phyloP scores from a whole-genome alignment of 495 filamentous ascomycete genomes.

The Antarctomyces pellizariae region DNA sequence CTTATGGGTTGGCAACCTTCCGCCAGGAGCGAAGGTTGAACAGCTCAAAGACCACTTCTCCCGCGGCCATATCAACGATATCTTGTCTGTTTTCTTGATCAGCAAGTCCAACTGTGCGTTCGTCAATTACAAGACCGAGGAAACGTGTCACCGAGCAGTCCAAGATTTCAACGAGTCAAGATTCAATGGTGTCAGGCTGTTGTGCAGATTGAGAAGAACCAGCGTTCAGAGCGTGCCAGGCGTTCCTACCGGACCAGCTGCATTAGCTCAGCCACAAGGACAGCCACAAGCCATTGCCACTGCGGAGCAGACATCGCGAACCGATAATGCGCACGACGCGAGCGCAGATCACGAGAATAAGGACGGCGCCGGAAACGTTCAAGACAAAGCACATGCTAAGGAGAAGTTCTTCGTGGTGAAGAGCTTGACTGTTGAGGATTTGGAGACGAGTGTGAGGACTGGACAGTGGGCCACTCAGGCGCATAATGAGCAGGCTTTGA shows the following conservation, averaged over 20 bases:
- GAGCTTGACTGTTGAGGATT: slow-evolving; percentile 82
- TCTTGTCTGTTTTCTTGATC: slow-evolving; percentile 85
- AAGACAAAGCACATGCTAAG: slow-evolving; percentile 12
- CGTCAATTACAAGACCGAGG: slow-evolving; percentile 80
- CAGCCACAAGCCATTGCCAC: no score
- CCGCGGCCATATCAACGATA: slow-evolving; percentile 45
- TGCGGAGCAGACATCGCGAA: no score
- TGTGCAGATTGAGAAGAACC: slow-evolving; percentile 65
- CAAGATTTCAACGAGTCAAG: slow-evolving; percentile 73
- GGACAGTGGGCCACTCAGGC: slow-evolving; percentile 87
- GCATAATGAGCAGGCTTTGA: slow-evolving; percentile 71
- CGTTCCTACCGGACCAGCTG: slow-evolving; percentile 29
- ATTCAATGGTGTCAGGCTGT: slow-evolving; percentile 71
- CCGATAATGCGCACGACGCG: no score
- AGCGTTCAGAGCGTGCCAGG: slow-evolving; percentile 24
- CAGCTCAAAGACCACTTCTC: slow-evolving; percentile 83
- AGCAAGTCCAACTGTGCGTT: slow-evolving; percentile 97
- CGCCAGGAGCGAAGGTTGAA: slow-evolving; percentile 53
- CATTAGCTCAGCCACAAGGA: slow-evolving; percentile 11
- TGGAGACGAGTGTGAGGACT: slow-evolving; percentile 72
- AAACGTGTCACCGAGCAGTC: slow-evolving; percentile 53
- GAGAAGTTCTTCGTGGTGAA: slow-evolving; percentile 87
- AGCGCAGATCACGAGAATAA: slow-evolving; percentile 7
- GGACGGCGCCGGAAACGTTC: slow-evolving; percentile 4
- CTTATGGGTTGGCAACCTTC: slow-evolving; percentile 91